These are phyloP conservation scores for Batkoa obscura DNA, from an alignment of 371 early-diverging fungal genomes.

Conservation along the genomic window DNA sequence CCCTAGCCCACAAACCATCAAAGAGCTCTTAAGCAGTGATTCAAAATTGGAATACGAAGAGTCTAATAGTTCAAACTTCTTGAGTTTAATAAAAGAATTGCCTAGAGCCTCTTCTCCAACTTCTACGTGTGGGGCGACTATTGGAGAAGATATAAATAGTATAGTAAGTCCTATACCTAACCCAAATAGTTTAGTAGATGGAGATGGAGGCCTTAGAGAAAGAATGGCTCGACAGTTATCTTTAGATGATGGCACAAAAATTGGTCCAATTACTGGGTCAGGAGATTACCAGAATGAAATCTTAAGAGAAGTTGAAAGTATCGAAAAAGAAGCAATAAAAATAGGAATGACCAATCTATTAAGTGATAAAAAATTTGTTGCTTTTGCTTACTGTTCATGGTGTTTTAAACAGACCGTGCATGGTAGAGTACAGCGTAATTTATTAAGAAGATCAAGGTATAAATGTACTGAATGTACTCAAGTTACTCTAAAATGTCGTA, in stretches of 20 bases:
- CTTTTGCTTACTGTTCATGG: constrained; percentile 1
- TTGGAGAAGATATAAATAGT: neutral
- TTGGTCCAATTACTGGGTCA: too few species aligned
- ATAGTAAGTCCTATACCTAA: neutral
- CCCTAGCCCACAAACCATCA: too few species aligned
- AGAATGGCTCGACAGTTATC: neutral
- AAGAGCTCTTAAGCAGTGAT: too few species aligned
- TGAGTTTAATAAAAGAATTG: too few species aligned
- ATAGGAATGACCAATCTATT: neutral
- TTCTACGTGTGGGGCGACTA: neutral
- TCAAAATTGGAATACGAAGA: neutral
- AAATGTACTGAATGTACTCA: constrained; percentile 1
- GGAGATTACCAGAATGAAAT: too few species aligned
- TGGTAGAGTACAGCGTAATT: neutral
- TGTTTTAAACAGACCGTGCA: neutral
- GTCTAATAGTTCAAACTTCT: too few species aligned
- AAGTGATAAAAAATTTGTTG: neutral
- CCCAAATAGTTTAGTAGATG: neutral
- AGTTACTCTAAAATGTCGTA: neutral
- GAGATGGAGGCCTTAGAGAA: neutral
- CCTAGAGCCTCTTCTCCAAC: neutral
- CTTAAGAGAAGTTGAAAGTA: too few species aligned
- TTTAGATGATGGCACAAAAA: neutral
- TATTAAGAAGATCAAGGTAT: neutral
- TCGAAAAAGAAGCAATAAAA: too few species aligned